Conservation (phyloP, 2,329 filamentous ascomycete species). For the Microcyclosporella mali region DNA sequence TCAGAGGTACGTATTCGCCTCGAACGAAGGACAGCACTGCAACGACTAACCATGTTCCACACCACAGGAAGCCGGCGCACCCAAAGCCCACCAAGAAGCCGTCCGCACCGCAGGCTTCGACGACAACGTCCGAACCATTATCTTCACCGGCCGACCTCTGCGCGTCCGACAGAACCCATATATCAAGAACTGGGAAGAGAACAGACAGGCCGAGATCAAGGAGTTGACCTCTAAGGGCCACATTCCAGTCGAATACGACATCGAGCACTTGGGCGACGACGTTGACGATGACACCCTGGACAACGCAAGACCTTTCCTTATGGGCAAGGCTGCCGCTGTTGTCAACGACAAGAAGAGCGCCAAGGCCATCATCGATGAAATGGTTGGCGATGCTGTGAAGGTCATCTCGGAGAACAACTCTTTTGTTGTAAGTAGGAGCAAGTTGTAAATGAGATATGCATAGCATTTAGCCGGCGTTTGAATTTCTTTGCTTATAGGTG, state of each 20-base stretch:
- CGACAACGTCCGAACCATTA: slow-evolving; percentile 94
- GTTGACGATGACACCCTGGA: slow-evolving; percentile 80
- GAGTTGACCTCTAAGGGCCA: slow-evolving; percentile 80
- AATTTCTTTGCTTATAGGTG: no score
- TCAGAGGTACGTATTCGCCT: slow-evolving; percentile 47
- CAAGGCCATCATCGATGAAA: slow-evolving; percentile 89
- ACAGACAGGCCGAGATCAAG: slow-evolving; percentile 85
- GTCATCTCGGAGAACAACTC: slow-evolving; percentile 25
- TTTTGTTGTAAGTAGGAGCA: slow-evolving; percentile 30
- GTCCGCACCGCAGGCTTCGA: slow-evolving; percentile 87
- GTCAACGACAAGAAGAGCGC: slow-evolving; percentile 88
- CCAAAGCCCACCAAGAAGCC: slow-evolving; percentile 89
- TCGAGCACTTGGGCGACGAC: slow-evolving; percentile 68
- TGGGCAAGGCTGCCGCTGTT: slow-evolving; percentile 94
- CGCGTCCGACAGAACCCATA: slow-evolving; percentile 91
- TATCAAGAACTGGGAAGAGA: slow-evolving; percentile 92
- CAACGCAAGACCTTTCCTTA: slow-evolving; percentile 82
- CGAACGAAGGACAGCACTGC: not conserved
- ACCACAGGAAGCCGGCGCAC: slow-evolving; percentile 72
- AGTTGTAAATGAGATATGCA: slow-evolving; percentile 24
- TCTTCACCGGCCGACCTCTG: slow-evolving; percentile 94
- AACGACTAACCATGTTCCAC: slow-evolving; percentile 7
- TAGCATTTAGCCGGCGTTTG: no score
- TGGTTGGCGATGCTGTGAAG: slow-evolving; percentile 66
- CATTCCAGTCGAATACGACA: slow-evolving; percentile 89